phyloP scores from a whole-genome alignment of 169 alveolate species.

The Plasmodium vivax region DNA sequence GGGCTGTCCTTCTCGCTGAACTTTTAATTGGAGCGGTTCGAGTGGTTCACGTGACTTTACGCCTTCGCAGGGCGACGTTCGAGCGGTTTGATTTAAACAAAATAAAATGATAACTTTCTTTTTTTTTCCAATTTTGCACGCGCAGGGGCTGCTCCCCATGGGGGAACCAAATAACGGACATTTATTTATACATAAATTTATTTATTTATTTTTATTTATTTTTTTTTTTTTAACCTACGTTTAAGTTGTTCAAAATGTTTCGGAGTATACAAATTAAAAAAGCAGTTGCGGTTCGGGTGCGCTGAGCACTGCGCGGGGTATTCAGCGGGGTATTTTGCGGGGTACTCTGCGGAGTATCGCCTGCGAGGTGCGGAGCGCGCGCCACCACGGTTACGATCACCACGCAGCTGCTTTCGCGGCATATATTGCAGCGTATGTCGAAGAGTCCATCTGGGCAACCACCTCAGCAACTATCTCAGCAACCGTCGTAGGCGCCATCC shows the following conservation, averaged over 20 bases:
- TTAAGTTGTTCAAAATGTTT: not conserved
- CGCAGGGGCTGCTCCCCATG: not conserved
- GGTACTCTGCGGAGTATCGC: too few relatives aligned
- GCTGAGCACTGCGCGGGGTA: not conserved
- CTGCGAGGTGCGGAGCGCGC: too few relatives aligned
- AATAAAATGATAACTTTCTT: not conserved
- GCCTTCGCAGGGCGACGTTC: not conserved
- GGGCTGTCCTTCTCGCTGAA: conserved; percentile 80
- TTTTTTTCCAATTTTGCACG: not conserved
- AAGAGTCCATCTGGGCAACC: too few relatives aligned
- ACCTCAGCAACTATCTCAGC: not conserved
- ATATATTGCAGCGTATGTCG: too few relatives aligned
- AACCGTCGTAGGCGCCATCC: too few relatives aligned
- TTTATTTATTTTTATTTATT: not conserved
- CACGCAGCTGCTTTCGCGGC: not conserved
- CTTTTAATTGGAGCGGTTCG: conserved; percentile 24
- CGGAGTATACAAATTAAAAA: not conserved
- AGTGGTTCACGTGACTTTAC: not conserved
- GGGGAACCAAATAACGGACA: not conserved
- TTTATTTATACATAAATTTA: too few relatives aligned
- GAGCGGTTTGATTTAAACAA: too few relatives aligned
- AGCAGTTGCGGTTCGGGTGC: not conserved
- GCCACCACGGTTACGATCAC: too few relatives aligned
- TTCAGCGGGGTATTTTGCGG: too few relatives aligned
- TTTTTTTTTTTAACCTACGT: not conserved